Conservation (phyloP, 169 alveolate species). For the Perkinsus olseni region DNA sequence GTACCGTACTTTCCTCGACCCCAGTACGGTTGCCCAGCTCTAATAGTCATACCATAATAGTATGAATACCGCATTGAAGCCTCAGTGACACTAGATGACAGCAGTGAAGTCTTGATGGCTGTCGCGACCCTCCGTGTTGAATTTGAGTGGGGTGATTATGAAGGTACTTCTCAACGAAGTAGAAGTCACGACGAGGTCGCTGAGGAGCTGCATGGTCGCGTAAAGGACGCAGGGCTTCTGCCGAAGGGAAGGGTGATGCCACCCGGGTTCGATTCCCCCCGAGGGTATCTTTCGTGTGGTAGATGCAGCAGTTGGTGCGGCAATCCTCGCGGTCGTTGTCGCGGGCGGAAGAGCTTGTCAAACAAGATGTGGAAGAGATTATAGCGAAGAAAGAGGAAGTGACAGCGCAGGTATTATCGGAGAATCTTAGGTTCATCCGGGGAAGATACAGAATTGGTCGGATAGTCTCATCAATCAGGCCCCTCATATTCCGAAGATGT, state of each 20-base stretch:
- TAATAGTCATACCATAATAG: not conserved
- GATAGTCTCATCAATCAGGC: not conserved
- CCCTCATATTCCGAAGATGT: slow-evolving; percentile 1
- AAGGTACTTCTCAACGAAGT: not conserved
- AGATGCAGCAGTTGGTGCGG: not conserved
- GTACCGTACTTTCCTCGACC: too few relatives aligned
- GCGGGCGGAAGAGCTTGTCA: not conserved
- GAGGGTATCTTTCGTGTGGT: not conserved
- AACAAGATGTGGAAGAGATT: not conserved
- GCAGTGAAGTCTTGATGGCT: too few relatives aligned
- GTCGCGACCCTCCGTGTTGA: too few relatives aligned
- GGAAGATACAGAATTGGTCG: not conserved
- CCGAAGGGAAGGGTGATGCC: not conserved
- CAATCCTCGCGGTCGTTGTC: not conserved
- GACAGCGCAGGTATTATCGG: not conserved
- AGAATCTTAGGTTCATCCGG: not conserved
- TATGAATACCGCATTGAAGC: too few relatives aligned
- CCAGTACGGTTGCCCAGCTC: too few relatives aligned
- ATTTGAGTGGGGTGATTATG: not conserved
- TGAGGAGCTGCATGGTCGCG: not conserved
- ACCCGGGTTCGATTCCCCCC: not conserved
- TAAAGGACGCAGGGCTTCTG: not conserved
- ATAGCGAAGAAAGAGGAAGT: not conserved
- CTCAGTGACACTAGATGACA: too few relatives aligned
- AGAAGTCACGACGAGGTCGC: not conserved